These are phyloP conservation scores for Stylonectria norvegica DNA, from an alignment of 2,329 filamentous ascomycete species.

Conservation along the genomic window DNA sequence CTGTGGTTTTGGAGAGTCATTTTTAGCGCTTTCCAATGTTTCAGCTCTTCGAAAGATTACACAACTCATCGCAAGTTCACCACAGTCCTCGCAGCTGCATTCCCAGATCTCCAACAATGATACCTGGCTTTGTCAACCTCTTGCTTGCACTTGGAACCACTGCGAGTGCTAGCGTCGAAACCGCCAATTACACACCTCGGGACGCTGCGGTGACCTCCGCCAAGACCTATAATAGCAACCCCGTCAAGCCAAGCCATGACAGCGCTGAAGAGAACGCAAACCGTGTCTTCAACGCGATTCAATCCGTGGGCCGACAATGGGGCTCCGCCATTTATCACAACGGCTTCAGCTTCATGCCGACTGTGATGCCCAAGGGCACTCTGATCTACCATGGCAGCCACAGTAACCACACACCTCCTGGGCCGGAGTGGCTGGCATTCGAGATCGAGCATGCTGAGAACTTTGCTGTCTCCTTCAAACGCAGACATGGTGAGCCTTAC, in stretches of 20 bases:
- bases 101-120: no score
- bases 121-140: no score
- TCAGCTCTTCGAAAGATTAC: no score
- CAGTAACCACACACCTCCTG: conserved; percentile 43
- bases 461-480: conserved; percentile 46
- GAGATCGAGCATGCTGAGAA: conserved; percentile 69
- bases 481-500: neutral
- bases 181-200: no score
- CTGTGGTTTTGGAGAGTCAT: no score
- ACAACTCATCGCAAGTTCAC: no score
- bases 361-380: conserved; percentile 60
- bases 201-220: no score
- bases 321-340: conserved; percentile 71
- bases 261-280: conserved; percentile 51
- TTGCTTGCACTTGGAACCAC: no score
- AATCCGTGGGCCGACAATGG: conserved; percentile 71
- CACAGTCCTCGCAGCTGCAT: no score
- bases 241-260: conserved; percentile 35
- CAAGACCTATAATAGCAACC: no score
- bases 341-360: conserved; percentile 69
- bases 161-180: no score
- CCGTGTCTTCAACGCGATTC: conserved; percentile 69
- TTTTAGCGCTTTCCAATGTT: no score
- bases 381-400: conserved; percentile 64
- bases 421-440: conserved; percentile 70